A percentile compares a stretch with the other conserved stretches of the same genome.
Evolutionary conservation across 495 filamentous ascomycete species (phyloP).

Genomic region (Talaromyces ruber): DNA sequence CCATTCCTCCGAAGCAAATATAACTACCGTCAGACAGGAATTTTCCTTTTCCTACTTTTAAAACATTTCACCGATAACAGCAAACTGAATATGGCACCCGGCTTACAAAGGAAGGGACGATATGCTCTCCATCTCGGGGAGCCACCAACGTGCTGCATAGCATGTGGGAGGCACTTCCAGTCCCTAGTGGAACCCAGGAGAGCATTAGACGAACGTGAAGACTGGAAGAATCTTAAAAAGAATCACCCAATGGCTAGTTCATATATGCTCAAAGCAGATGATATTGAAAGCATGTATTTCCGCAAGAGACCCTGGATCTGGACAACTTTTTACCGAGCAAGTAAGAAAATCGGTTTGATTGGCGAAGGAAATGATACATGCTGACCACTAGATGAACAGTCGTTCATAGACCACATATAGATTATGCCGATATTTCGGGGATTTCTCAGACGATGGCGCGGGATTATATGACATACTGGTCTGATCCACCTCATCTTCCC

Average conservation of each 20-base stretch:
- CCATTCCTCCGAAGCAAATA: no score
- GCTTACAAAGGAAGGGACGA: neutral
- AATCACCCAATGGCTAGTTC: neutral
- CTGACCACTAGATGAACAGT: neutral
- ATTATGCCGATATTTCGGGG: neutral
- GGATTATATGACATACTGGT: neutral
- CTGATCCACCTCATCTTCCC: neutral
- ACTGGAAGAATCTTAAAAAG: neutral
- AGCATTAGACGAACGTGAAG: neutral
- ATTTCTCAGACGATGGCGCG: neutral
- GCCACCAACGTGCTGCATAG: neutral
- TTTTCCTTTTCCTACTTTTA: neutral
- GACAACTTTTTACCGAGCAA: constrained; percentile 3
- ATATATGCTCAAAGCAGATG: constrained; percentile 2
- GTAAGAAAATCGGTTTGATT: neutral
- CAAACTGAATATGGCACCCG: neutral
- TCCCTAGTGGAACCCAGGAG: neutral
- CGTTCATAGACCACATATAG: constrained; percentile 1
- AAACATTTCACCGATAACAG: neutral
- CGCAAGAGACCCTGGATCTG: neutral
- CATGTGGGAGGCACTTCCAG: neutral
- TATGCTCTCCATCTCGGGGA: neutral
- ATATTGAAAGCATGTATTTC: constrained; percentile 5
- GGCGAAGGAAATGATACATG: neutral
- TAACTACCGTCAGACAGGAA: no score